These are phyloP conservation scores for Candida berthetii DNA, from an alignment of 805 yeast species.

Conservation along the genomic window DNA sequence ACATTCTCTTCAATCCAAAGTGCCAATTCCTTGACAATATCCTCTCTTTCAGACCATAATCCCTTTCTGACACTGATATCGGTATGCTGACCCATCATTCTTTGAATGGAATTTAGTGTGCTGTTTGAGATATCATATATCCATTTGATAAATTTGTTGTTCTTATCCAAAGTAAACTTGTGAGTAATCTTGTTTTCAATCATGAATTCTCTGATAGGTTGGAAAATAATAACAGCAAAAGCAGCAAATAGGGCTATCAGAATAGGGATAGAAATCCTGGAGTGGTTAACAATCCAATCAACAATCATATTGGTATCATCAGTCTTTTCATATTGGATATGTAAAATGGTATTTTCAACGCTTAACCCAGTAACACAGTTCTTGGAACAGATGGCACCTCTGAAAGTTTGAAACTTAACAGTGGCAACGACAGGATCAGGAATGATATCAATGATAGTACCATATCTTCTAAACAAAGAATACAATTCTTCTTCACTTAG, in stretches of 20 bases:
- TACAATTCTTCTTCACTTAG: slow-evolving; percentile 79
- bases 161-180: slow-evolving; percentile 46
- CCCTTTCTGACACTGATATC: slow-evolving; percentile 20
- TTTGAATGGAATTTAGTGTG: slow-evolving; percentile 29
- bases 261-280: slow-evolving; percentile 77
- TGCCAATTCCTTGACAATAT: slow-evolving; percentile 59
- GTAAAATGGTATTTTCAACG: slow-evolving; percentile 59
- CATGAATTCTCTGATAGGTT: slow-evolving; percentile 83
- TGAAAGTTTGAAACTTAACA: slow-evolving; percentile 47
- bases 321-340: slow-evolving; percentile 65
- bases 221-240: slow-evolving; percentile 79
- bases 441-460: slow-evolving; percentile 67
- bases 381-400: slow-evolving; percentile 80
- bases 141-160: slow-evolving; percentile 29
- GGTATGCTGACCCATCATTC: slow-evolving; percentile 24
- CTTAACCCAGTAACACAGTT: slow-evolving; percentile 83
- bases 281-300: slow-evolving; percentile 64
- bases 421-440: slow-evolving; percentile 45
- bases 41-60: slow-evolving; percentile 69
- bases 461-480: slow-evolving; percentile 80
- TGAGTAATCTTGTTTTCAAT: slow-evolving; percentile 68
- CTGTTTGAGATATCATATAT: slow-evolving; percentile 21
- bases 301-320: slow-evolving; percentile 44
- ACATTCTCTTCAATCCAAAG: slow-evolving; percentile 84
- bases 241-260: slow-evolving; percentile 75